Conservation (phyloP, 2,329 filamentous ascomycete genomes). For the Epicoccum sorghinum region DNA sequence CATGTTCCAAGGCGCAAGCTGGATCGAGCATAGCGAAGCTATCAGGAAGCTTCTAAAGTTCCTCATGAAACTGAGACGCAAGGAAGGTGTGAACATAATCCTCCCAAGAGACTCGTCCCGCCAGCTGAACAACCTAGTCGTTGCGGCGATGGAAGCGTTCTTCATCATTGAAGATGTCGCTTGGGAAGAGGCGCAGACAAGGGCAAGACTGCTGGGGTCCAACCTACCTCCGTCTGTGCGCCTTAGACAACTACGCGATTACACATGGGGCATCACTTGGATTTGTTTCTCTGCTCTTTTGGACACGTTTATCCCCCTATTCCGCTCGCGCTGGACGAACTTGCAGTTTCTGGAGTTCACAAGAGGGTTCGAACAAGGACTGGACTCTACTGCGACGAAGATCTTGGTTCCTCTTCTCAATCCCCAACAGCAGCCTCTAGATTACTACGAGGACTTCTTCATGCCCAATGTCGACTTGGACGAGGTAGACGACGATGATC, state of each 20-base stretch:
- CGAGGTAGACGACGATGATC: background rate
- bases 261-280: background rate
- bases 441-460: no score
- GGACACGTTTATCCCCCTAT: background rate
- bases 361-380: background rate
- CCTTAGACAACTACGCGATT: background rate
- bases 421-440: no score
- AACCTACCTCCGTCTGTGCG: background rate
- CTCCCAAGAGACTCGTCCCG: no score
- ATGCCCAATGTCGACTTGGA: no score
- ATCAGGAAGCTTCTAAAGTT: no score
- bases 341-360: background rate
- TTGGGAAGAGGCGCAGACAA: background rate
- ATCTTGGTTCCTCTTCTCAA: no score
- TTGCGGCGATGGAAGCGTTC: background rate
- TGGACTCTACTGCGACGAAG: background rate
- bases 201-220: background rate
- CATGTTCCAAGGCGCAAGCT: no score
- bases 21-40: no score
- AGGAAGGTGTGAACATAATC: no score
- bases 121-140: background rate
- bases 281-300: background rate
- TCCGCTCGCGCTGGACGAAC: background rate
- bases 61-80: no score
- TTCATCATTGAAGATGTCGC: background rate